Percentiles rank a stretch among this genome's conserved stretches.
Conservation (phyloP, 2,329 filamentous ascomycete species). For the Venturiaceae sp. region DNA sequence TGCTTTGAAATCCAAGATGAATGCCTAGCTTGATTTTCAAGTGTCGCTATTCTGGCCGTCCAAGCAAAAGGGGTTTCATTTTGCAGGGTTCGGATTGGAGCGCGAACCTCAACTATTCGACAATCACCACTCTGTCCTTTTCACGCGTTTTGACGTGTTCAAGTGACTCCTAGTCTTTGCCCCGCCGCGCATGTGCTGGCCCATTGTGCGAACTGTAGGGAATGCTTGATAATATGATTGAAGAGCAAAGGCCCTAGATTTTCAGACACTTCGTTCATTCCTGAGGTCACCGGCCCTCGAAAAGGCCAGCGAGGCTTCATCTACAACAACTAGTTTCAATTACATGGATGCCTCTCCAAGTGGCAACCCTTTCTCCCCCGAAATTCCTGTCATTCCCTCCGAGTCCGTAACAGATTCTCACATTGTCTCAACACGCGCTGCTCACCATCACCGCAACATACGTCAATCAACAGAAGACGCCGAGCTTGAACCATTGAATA, state of each 20-base stretch:
- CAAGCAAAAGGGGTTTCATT: background rate
- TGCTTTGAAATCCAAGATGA: background rate
- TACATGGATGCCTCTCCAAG: conserved; percentile 33
- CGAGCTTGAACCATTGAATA: background rate
- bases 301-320: conserved; percentile 4
- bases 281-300: background rate
- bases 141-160: background rate
- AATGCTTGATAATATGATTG: background rate
- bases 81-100: background rate
- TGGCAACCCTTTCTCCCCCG: conserved; percentile 23
- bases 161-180: background rate
- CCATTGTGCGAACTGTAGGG: background rate
- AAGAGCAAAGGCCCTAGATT: background rate
- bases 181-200: background rate
- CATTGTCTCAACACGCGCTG: conserved; percentile 11
- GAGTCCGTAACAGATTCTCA: conserved; percentile 13
- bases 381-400: conserved; percentile 12
- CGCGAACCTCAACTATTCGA: background rate
- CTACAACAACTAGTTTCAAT: background rate
- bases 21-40: background rate
- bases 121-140: background rate
- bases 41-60: background rate
- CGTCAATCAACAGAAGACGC: background rate
- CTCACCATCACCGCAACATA: conserved; percentile 11
- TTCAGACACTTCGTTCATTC: background rate